Percentiles rank a stretch among this genome's conserved stretches.
These are phyloP conservation scores for Endoconidiophora laricicola DNA, from an alignment of 2,329 filamentous ascomycete species.

Conservation along the genomic window DNA sequence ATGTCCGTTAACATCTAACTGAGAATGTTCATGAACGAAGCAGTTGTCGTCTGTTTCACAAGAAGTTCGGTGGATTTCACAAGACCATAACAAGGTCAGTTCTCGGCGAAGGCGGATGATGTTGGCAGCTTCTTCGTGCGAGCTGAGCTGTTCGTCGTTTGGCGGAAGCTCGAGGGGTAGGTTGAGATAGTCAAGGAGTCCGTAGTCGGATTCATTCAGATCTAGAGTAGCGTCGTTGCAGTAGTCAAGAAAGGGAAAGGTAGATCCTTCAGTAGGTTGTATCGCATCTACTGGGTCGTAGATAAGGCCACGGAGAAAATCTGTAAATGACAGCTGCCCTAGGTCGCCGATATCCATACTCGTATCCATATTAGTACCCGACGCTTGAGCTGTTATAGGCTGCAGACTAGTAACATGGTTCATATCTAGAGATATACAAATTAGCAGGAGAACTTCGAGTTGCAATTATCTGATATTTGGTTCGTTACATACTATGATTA, in stretches of 20 bases:
- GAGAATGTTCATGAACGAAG: constrained; percentile 26
- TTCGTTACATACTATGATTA: too few species aligned
- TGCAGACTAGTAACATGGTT: neutral
- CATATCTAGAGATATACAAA: neutral
- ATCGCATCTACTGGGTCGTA: constrained; percentile 25
- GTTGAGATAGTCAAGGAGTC: constrained; percentile 24
- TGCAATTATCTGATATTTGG: too few species aligned
- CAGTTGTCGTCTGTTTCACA: constrained; percentile 26
- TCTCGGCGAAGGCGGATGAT: constrained; percentile 9
- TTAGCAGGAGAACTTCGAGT: too few species aligned
- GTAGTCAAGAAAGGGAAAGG: constrained; percentile 31
- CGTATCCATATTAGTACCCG: too few species aligned
- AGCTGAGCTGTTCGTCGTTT: constrained; percentile 19
- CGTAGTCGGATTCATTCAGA: constrained; percentile 35
- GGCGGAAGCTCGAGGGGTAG: constrained; percentile 1
- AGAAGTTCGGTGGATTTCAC: constrained; percentile 2
- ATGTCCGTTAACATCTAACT: constrained; percentile 20
- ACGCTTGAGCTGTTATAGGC: neutral
- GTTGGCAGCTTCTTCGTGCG: constrained; percentile 25
- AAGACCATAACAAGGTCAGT: constrained; percentile 7
- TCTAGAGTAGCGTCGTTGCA: constrained; percentile 33
- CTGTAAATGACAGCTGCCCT: constrained; percentile 27
- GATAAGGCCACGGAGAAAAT: constrained; percentile 34
- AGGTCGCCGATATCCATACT: neutral
- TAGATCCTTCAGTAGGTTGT: constrained; percentile 25